A percentile compares a stretch with the other conserved stretches of the same genome.
phyloP scores from a whole-genome alignment of 2,329 filamentous ascomycete species.

The Juglanconis sp. region DNA sequence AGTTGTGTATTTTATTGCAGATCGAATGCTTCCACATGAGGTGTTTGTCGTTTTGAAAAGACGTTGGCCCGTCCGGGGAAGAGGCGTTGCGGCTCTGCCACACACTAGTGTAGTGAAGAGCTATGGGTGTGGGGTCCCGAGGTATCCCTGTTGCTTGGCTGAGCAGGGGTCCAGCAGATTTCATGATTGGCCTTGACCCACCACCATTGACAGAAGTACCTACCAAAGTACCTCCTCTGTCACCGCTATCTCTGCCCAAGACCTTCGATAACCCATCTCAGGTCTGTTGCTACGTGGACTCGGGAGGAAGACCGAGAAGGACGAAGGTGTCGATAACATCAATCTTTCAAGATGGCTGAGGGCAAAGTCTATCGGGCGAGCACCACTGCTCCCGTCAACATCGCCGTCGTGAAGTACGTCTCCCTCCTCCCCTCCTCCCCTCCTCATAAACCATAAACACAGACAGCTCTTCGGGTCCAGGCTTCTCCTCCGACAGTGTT shows the following conservation, averaged over 20 bases:
- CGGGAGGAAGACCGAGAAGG: neutral
- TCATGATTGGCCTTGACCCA: neutral
- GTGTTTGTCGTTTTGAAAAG: too few relatives aligned
- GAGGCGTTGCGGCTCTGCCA: too few relatives aligned
- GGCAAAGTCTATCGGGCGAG: conserved; percentile 78
- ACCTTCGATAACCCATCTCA: neutral
- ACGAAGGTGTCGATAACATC: neutral
- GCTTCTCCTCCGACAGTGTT: conserved; percentile 5
- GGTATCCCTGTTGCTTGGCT: too few relatives aligned
- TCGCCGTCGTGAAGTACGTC: conserved; percentile 87
- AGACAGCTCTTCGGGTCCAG: too few relatives aligned
- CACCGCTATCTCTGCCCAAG: neutral
- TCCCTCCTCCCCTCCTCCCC: conserved; percentile 21
- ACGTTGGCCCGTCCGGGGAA: too few relatives aligned
- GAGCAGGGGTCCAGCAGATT: conserved; percentile 8
- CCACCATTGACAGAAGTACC: neutral
- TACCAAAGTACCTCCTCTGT: neutral
- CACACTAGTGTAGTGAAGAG: too few relatives aligned
- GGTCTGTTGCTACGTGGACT: neutral
- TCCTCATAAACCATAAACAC: conserved; percentile 3
- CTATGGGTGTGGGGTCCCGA: too few relatives aligned
- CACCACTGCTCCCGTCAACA: conserved; percentile 96
- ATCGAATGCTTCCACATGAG: too few relatives aligned
- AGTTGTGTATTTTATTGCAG: too few relatives aligned
- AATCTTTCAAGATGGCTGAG: conserved; percentile 38